Conservation (phyloP, 2,329 filamentous ascomycete species). For the Fusarium tuaranense region DNA sequence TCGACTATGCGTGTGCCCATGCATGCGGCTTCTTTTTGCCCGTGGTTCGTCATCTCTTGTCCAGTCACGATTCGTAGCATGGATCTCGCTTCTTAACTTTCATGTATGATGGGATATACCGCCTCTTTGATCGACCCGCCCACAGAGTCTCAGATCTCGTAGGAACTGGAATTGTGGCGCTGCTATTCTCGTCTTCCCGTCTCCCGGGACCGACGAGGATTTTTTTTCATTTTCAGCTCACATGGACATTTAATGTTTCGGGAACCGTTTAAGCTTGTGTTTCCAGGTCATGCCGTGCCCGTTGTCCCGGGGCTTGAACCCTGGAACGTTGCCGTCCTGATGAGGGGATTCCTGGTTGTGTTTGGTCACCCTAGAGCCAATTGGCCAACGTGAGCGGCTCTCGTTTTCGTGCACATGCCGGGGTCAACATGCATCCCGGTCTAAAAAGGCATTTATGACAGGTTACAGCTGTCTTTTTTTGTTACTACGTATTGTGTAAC, state of each 20-base stretch:
- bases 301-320: not conserved
- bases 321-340: not conserved
- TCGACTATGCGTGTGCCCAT: not conserved
- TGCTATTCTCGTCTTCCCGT: conserved; percentile 13
- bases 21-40: not conserved
- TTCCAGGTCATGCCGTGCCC: conserved; percentile 1
- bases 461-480: not conserved
- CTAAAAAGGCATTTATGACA: not conserved
- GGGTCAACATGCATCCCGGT: not conserved
- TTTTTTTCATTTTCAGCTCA: conserved; percentile 25
- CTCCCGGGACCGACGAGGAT: not conserved
- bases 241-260: conserved; percentile 18
- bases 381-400: not conserved
- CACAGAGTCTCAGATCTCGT: conserved; percentile 12
- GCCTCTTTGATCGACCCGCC: conserved; percentile 28
- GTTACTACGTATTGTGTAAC: not conserved
- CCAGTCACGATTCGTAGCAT: conserved; percentile 15
- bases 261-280: conserved; percentile 20
- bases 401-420: not conserved
- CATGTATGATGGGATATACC: conserved; percentile 17
- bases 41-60: conserved; percentile 12
- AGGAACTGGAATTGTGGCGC: conserved; percentile 32
- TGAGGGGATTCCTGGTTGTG: not conserved
- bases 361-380: conserved; percentile 26
- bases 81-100: conserved; percentile 11